Conservation (phyloP, 2,329 filamentous ascomycete genomes). For the Penicillium expansum region DNA sequence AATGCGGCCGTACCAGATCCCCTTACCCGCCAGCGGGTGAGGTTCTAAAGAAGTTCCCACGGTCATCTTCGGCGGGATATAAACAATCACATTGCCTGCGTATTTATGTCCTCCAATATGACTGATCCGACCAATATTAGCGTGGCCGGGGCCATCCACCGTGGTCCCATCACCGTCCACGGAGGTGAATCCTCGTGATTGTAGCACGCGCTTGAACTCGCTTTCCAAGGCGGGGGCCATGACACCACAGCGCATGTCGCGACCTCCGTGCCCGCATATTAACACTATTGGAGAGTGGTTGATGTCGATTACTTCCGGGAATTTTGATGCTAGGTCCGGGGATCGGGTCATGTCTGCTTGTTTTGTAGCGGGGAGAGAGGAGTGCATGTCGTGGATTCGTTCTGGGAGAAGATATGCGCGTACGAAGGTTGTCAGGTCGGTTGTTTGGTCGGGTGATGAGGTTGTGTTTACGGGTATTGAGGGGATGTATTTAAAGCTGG, state of each 20-base stretch:
- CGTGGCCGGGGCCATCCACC: conserved; percentile 33
- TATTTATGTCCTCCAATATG: conserved; percentile 96
- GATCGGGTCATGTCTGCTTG: conserved; percentile 45
- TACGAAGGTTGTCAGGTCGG: conserved; percentile 45
- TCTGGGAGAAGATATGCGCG: conserved; percentile 42
- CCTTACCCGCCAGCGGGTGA: conserved; percentile 42
- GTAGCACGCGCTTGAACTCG: conserved; percentile 60
- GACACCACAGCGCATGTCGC: conserved; percentile 79
- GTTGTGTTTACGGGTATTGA: conserved; percentile 63
- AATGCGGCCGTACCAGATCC: conserved; percentile 83
- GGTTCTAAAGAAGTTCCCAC: conserved; percentile 15
- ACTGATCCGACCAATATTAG: conserved; percentile 56
- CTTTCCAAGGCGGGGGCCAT: conserved; percentile 69
- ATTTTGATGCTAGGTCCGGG: conserved; percentile 47
- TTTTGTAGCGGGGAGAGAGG: conserved; percentile 30
- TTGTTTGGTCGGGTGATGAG: conserved; percentile 31
- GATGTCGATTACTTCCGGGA: conserved; percentile 63
- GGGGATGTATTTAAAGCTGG: conserved; percentile 77
- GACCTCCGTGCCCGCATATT: conserved; percentile 80
- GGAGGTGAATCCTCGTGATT: conserved; percentile 30
- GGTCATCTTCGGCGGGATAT: conserved; percentile 50
- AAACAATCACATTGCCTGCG: conserved; percentile 88
- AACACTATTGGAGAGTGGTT: conserved; percentile 61
- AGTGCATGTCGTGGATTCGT: conserved; percentile 34
- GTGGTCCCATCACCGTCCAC: conserved; percentile 15